Evolutionary conservation across 805 yeast species (phyloP), one percentile per base, ranked within the genome.

Genomic region (Hanseniaspora guilliermondii): DNA sequence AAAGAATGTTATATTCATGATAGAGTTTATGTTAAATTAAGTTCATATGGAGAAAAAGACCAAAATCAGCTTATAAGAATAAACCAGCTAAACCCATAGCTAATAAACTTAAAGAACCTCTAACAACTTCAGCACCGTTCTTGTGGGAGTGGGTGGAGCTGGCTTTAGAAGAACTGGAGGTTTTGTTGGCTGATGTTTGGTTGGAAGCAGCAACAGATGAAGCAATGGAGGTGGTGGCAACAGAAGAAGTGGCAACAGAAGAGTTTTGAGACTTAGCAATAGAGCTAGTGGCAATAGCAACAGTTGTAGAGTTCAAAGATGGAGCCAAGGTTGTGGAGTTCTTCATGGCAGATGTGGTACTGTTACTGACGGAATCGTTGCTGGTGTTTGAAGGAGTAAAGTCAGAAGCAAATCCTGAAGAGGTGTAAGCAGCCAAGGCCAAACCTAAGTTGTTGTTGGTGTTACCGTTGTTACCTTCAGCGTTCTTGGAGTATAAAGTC

Each of bases 321-420:
- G 59, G 58, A 37, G 58, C 54, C 44, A 58, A 58, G 38, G 62
- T 60, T 39, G 60, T 60, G 46, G 46, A 27, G 53, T 56, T 50
- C 38, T 54, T 57, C 36, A 56, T 53, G 21, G 45, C 39, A 39
- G 58, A 45, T 45, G 42, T 45, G 42, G 46, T 17, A 36, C 40
- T 35, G 41, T 49, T 27, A 40, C 53, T 25, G 42, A 47, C 53
- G n/a, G 60, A 52, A 12, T 41, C 49, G 25, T 48, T 47, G 46
- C 49, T 39, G 22, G 57, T 42, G 37, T 55, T 56, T 16, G 50
- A 32, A 40, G 58, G 60, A 19, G 57, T 7, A 47, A 60, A 59
- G 48, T 60, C 65, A 24, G 63, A 58, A 9, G 57, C 60, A 21
- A 57, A 54, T 27, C 63, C 63, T 21, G 48, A 17, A 19, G 56